Evolutionary conservation across 1,139 yeast genomes (phyloP).

Genomic region (Yamadazyma sp.): DNA sequence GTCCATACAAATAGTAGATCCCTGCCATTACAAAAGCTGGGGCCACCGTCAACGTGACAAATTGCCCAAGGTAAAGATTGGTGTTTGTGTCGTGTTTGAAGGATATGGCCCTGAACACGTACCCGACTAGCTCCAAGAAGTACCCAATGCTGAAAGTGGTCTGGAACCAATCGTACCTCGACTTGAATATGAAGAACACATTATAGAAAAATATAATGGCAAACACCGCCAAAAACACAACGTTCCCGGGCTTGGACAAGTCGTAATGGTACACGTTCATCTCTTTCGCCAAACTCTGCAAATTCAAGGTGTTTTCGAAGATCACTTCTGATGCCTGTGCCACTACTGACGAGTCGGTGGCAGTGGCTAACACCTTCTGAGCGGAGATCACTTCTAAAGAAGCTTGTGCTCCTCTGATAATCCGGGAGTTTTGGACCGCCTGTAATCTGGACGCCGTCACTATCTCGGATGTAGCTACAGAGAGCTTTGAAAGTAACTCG

Average conservation of each 20-base stretch:
- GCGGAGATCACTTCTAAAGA: constrained; percentile 37
- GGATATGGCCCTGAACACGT: constrained; percentile 58
- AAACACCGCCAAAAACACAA: constrained; percentile 31
- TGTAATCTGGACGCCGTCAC: too few relatives aligned
- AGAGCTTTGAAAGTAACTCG: constrained; percentile 20
- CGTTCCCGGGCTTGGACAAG: constrained; percentile 30
- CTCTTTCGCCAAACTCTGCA: constrained; percentile 28
- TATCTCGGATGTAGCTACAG: constrained; percentile 14
- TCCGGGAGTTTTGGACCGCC: too few relatives aligned
- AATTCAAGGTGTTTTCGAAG: constrained; percentile 33
- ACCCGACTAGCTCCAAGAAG: constrained; percentile 56
- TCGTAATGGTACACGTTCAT: constrained; percentile 21
- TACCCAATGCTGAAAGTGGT: constrained; percentile 31
- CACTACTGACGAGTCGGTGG: constrained; percentile 28
- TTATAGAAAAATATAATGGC: constrained; percentile 24
- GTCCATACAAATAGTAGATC: constrained; percentile 73
- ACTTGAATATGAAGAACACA: constrained; percentile 20
- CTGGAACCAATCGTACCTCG: constrained; percentile 34
- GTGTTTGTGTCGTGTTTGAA: constrained; percentile 41
- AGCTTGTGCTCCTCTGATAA: constrained; percentile 35
- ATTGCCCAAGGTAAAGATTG: constrained; percentile 60
- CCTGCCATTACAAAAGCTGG: constrained; percentile 94
- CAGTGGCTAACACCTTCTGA: constrained; percentile 39
- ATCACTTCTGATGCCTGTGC: constrained; percentile 35
- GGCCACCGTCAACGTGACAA: constrained; percentile 70